phyloP scores from a whole-genome alignment of 805 yeast genomes.

The Candida maltosa region DNA sequence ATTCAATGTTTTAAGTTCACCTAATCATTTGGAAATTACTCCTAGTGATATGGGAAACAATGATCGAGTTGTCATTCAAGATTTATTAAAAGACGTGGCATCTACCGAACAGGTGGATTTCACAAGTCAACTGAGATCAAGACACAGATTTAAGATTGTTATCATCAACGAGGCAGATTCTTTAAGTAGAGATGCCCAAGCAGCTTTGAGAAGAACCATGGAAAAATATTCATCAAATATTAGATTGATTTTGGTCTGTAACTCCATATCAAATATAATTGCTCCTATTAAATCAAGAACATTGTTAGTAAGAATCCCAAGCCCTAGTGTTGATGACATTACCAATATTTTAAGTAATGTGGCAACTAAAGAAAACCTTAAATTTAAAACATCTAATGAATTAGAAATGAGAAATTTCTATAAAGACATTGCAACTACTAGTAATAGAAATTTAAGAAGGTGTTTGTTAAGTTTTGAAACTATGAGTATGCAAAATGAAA shows the following conservation, averaged over 20 bases:
- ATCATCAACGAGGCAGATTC: constrained; percentile 90
- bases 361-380: constrained; percentile 52
- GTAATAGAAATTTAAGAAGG: constrained; percentile 73
- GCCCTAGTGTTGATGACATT: constrained; percentile 69
- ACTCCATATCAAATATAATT: constrained; percentile 86
- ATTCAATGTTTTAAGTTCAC: constrained; percentile 88
- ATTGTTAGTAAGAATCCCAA: constrained; percentile 78
- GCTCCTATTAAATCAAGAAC: constrained; percentile 95
- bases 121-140: constrained; percentile 38
- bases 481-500: constrained; percentile 64
- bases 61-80: constrained; percentile 93
- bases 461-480: constrained; percentile 82
- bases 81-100: constrained; percentile 88
- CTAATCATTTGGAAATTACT: constrained; percentile 89
- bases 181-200: constrained; percentile 89
- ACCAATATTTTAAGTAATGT: constrained; percentile 51
- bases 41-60: constrained; percentile 96
- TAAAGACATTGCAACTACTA: constrained; percentile 47
- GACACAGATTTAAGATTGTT: constrained; percentile 70
- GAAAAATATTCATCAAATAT: constrained; percentile 88
- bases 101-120: constrained; percentile 95
- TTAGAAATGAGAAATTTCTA: constrained; percentile 34
- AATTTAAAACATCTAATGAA: constrained; percentile 37
- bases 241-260: constrained; percentile 79
- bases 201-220: constrained; percentile 94